These are phyloP conservation scores for Neurospora sp. DNA, from an alignment of 495 filamentous ascomycete species.

Conservation along the genomic window DNA sequence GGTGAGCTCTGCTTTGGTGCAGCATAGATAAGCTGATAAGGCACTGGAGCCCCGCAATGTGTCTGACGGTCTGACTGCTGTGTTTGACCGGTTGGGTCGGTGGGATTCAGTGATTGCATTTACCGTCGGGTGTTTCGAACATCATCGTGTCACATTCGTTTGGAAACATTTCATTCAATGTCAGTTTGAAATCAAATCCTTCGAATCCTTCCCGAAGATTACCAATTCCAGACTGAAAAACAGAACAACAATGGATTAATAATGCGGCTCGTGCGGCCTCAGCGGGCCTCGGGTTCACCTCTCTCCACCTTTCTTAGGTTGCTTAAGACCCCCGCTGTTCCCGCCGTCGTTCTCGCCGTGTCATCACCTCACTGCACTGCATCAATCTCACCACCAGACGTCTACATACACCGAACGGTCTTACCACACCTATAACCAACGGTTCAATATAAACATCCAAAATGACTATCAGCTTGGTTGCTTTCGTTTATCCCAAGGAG, in stretches of 20 bases:
- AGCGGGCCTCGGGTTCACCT: not conserved
- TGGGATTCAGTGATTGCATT: not conserved
- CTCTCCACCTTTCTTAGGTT: not conserved
- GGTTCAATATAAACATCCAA: not conserved
- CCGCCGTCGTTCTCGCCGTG: not conserved
- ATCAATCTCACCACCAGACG: not conserved
- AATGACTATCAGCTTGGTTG: conserved; percentile 10
- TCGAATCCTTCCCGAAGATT: not conserved
- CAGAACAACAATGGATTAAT: not conserved
- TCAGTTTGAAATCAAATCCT: not conserved
- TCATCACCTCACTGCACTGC: not conserved
- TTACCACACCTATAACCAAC: not conserved
- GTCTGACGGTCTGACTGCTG: not conserved
- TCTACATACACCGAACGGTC: not conserved
- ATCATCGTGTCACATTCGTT: not conserved
- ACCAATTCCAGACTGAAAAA: not conserved
- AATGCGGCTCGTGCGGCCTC: not conserved
- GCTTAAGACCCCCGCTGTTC: not conserved
- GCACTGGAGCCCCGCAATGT: not conserved
- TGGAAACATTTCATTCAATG: not conserved
- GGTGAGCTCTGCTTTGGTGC: not conserved
- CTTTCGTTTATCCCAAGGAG: conserved; percentile 15
- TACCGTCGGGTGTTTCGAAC: not conserved
- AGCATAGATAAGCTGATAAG: not conserved
- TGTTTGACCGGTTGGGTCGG: not conserved